These are phyloP conservation scores for Bipolaris zeicola DNA, from an alignment of 2,329 filamentous ascomycete species.

Conservation along the genomic window DNA sequence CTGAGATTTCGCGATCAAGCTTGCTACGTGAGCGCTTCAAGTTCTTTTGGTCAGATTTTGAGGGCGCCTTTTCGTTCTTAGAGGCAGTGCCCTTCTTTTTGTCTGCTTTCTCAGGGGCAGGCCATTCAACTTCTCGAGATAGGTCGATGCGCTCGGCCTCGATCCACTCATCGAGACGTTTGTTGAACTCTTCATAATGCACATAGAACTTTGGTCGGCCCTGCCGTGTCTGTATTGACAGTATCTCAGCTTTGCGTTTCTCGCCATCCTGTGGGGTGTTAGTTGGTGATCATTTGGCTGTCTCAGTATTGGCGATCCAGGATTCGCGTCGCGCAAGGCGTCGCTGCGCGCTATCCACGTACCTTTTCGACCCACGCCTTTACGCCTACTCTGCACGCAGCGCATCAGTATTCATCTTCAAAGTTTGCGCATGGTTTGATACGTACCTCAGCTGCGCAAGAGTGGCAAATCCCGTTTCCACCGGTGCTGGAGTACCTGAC, in stretches of 20 bases:
- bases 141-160: conserved; percentile 82
- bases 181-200: conserved; percentile 98
- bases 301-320: conserved; percentile 21
- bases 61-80: conserved; percentile 46
- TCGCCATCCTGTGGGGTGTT: conserved; percentile 69
- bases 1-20: conserved; percentile 61
- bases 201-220: conserved; percentile 91
- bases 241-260: conserved; percentile 88
- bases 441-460: conserved; percentile 79
- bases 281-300: conserved; percentile 11
- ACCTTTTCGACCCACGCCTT: conserved; percentile 75
- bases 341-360: conserved; percentile 31
- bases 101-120: conserved; percentile 85
- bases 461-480: conserved; percentile 82
- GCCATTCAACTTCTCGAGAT: conserved; percentile 92
- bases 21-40: conserved; percentile 54
- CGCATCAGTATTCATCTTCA: conserved; percentile 37
- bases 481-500: conserved; percentile 61
- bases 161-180: conserved; percentile 88
- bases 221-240: conserved; percentile 91
- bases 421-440: conserved; percentile 34
- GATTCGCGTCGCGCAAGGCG: conserved; percentile 11
- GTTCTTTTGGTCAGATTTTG: conserved; percentile 55
- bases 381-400: conserved; percentile 62
- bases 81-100: conserved; percentile 73